phyloP scores from a whole-genome alignment of 2,329 filamentous ascomycete genomes.

The Colletotrichum tamarilloi region DNA sequence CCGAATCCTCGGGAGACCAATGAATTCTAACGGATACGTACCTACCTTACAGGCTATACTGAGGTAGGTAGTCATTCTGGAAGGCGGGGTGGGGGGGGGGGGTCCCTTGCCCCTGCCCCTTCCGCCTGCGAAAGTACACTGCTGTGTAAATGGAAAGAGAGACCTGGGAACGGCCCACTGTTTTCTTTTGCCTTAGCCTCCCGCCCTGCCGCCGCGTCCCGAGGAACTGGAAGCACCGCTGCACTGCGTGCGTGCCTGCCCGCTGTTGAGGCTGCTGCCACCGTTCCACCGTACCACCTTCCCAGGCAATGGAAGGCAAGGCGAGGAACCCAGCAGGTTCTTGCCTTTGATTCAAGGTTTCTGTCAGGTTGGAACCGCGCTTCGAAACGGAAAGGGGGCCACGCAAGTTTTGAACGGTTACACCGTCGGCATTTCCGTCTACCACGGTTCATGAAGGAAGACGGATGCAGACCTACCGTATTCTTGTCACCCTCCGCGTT shows the following conservation, averaged over 20 bases:
- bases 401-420: neutral
- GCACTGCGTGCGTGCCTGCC: neutral
- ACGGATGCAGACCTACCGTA: too few relatives aligned
- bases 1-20: neutral
- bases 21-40: too few relatives aligned
- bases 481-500: too few relatives aligned
- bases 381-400: constrained; percentile 9
- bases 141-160: too few relatives aligned
- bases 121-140: neutral
- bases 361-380: neutral
- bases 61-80: neutral
- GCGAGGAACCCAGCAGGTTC: neutral
- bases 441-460: too few relatives aligned
- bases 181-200: constrained; percentile 12
- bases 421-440: neutral
- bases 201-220: constrained; percentile 30
- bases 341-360: neutral
- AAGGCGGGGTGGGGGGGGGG: constrained; percentile 1
- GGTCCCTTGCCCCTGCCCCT: neutral
- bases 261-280: neutral
- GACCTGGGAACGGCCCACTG: neutral
- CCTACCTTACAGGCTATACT: too few relatives aligned
- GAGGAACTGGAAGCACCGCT: constrained; percentile 26
- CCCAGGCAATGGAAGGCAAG: neutral
- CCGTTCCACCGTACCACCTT: neutral